Evolutionary conservation across 1,284 basidiomycete species (phyloP).

Genomic region (Vanrija pseudolonga): DNA sequence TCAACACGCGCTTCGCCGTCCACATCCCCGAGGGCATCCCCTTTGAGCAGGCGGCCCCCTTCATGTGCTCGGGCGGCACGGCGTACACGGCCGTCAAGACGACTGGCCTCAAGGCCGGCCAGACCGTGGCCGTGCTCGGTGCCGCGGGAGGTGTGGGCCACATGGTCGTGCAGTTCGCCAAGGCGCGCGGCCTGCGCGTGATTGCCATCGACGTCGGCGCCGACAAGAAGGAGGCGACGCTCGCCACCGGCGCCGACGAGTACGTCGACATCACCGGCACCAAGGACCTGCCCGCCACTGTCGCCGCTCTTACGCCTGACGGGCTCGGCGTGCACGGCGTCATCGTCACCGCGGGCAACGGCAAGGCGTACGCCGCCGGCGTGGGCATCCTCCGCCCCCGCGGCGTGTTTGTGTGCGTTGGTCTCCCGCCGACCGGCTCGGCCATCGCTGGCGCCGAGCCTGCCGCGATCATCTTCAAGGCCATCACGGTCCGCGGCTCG

Average conservation of each 20-base stretch:
- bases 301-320: slow-evolving; percentile 10
- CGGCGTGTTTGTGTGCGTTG: slow-evolving; percentile 13
- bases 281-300: slow-evolving; percentile 7
- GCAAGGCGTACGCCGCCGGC: slow-evolving; percentile 15
- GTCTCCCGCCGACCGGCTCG: slow-evolving; percentile 21
- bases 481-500: slow-evolving; percentile 46
- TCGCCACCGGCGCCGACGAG: slow-evolving; percentile 7
- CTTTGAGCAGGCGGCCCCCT: slow-evolving; percentile 16
- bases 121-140: slow-evolving; percentile 10
- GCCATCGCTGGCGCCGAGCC: slow-evolving; percentile 38
- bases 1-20: slow-evolving; percentile 12
- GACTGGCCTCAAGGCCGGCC: slow-evolving; percentile 10
- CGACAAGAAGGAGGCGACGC: slow-evolving; percentile 10
- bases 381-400: slow-evolving; percentile 9
- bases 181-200: slow-evolving; percentile 13
- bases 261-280: slow-evolving; percentile 12
- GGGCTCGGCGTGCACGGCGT: slow-evolving; percentile 15
- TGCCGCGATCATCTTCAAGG: slow-evolving; percentile 40
- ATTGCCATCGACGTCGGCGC: slow-evolving; percentile 17
- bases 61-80: slow-evolving; percentile 20
- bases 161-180: slow-evolving; percentile 20
- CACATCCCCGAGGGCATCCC: slow-evolving; percentile 12
- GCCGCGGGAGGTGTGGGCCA: slow-evolving; percentile 19
- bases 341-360: slow-evolving; percentile 18
- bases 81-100: slow-evolving; percentile 22